Conservation (phyloP, 805 yeast genomes). For the Starmerella asiatica region DNA sequence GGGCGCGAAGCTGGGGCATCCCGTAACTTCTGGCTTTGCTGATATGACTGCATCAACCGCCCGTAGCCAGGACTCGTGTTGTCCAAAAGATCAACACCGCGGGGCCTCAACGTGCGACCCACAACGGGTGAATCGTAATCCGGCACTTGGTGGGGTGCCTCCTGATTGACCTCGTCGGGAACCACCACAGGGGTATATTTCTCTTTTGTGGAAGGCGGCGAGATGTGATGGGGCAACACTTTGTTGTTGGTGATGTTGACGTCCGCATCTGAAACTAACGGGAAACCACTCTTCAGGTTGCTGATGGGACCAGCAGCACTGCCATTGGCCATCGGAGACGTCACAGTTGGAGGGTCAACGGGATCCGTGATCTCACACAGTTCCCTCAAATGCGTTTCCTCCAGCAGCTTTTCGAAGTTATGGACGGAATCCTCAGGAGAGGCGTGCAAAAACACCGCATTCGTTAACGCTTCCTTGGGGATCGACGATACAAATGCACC, state of each 20-base stretch:
- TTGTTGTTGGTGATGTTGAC: slow-evolving; percentile 34
- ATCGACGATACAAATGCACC: slow-evolving; percentile 70
- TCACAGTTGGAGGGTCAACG: background rate
- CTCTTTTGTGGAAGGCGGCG: slow-evolving; percentile 81
- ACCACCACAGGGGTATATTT: slow-evolving; percentile 47
- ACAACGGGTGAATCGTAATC: slow-evolving; percentile 23
- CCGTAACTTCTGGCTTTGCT: background rate
- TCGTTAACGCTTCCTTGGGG: slow-evolving; percentile 46
- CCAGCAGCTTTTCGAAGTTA: slow-evolving; percentile 55
- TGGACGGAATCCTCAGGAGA: slow-evolving; percentile 49
- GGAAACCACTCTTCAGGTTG: slow-evolving; percentile 5
- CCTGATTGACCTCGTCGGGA: slow-evolving; percentile 10
- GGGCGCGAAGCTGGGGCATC: background rate
- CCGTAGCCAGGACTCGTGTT: slow-evolving; percentile 10
- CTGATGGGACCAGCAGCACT: background rate
- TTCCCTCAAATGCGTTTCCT: slow-evolving; percentile 41
- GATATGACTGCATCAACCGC: background rate
- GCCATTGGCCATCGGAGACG: background rate
- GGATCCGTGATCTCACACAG: background rate
- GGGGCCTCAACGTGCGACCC: slow-evolving; percentile 11
- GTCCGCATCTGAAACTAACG: too few relatives aligned
- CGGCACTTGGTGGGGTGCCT: slow-evolving; percentile 10
- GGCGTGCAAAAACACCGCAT: slow-evolving; percentile 45
- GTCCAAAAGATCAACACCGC: slow-evolving; percentile 1
- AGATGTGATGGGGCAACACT: slow-evolving; percentile 73